A percentile compares a stretch with the other conserved stretches of the same genome.
Evolutionary conservation across 2,329 filamentous ascomycete species (phyloP).

Genomic region (Lachnellula suecica): DNA sequence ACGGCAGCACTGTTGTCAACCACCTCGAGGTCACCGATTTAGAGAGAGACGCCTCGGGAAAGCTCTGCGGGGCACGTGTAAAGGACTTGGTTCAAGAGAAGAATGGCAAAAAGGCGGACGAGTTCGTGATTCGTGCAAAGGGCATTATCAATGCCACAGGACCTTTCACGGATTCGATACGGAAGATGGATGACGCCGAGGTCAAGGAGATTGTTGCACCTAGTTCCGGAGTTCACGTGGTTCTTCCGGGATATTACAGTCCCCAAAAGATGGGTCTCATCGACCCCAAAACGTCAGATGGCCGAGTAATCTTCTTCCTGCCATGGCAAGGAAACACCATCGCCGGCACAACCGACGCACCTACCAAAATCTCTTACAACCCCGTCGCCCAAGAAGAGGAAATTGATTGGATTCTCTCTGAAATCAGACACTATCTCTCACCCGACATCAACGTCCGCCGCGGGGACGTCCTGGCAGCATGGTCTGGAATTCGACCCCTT

Average conservation of each 20-base stretch:
- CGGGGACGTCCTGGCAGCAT: slow-evolving; percentile 84
- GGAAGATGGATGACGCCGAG: slow-evolving; percentile 76
- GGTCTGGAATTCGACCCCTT: slow-evolving; percentile 84
- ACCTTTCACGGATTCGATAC: slow-evolving; percentile 81
- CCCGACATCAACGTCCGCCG: slow-evolving; percentile 83
- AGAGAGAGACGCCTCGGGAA: slow-evolving; percentile 71
- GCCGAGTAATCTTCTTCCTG: slow-evolving; percentile 88
- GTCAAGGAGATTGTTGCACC: slow-evolving; percentile 80
- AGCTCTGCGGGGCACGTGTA: slow-evolving; percentile 70
- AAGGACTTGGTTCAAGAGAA: slow-evolving; percentile 68
- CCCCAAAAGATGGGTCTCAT: slow-evolving; percentile 85
- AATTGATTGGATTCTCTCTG: slow-evolving; percentile 83
- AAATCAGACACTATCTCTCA: slow-evolving; percentile 78
- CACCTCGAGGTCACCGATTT: slow-evolving; percentile 78
- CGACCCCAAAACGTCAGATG: slow-evolving; percentile 83
- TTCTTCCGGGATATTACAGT: slow-evolving; percentile 84
- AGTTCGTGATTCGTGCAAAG: slow-evolving; percentile 73
- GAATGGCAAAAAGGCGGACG: slow-evolving; percentile 59
- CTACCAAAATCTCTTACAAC: slow-evolving; percentile 69
- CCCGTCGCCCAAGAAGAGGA: slow-evolving; percentile 80
- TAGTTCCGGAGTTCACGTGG: slow-evolving; percentile 81
- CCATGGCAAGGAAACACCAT: slow-evolving; percentile 94
- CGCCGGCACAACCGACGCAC: slow-evolving; percentile 82
- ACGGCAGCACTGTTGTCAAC: slow-evolving; percentile 80
- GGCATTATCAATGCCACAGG: slow-evolving; percentile 88